Conservation (phyloP, 441 rosid genomes). For the Arabidopsis lyrata region DNA sequence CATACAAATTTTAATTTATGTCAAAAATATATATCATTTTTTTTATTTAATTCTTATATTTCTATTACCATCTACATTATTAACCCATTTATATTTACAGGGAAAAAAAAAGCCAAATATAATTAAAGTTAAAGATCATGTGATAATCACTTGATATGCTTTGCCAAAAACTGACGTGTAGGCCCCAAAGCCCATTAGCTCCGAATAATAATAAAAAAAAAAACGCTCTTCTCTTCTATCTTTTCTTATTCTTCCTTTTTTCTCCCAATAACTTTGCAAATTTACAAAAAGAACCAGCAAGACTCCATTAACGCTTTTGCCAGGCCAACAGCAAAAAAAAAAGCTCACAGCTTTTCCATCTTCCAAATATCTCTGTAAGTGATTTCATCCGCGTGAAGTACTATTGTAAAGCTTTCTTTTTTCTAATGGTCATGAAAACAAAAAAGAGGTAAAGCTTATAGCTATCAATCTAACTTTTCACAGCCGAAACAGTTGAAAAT, state of each 20-base stretch:
- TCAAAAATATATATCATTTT: neutral
- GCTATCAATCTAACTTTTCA: constrained; percentile 32
- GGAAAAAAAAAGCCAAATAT: neutral
- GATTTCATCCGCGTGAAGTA: constrained; percentile 27
- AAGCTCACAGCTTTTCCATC: constrained; percentile 40
- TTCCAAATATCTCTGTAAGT: constrained; percentile 37
- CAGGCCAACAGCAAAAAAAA: constrained; percentile 11
- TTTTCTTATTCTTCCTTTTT: neutral
- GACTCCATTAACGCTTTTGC: constrained; percentile 42
- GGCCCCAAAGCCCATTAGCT: constrained; percentile 46
- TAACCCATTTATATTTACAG: neutral
- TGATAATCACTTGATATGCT: constrained; percentile 42
- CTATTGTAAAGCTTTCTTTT: constrained; percentile 17
- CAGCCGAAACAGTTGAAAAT: constrained; percentile 47
- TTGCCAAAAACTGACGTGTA: constrained; percentile 41
- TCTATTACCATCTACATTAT: neutral
- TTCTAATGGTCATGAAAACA: neutral
- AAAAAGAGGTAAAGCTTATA: constrained; percentile 17
- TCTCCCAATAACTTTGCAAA: constrained; percentile 22
- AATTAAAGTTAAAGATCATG: constrained; percentile 26
- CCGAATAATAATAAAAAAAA: constrained; percentile 15
- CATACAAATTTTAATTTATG: too few species aligned
- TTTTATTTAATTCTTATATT: neutral
- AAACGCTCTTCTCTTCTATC: constrained; percentile 36
- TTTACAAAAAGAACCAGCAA: constrained; percentile 30